Base-by-base conservation (phyloP, 140 eudicot genomes). In the Senecio squalidus region DNA sequence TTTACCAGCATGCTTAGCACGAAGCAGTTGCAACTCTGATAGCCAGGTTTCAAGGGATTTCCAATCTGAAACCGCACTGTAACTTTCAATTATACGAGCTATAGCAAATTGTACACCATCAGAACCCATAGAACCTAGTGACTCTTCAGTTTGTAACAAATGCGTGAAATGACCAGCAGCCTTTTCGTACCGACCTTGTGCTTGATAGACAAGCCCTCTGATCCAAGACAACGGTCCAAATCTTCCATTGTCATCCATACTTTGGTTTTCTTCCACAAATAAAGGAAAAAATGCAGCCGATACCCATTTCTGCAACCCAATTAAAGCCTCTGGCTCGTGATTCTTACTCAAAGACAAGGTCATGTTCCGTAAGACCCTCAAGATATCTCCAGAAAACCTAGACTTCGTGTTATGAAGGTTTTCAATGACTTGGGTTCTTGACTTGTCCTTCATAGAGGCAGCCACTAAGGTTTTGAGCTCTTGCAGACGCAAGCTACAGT, bases 91-190 rank as follows among this genome's bases (percentile, higher is more conserved):
- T 18, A 88, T 84, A 48, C 95, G 95, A 27, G 79, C 78, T 41
- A 93, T 93, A 5, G 84, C 74, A 74, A 88, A 93, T 55, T 93
- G 96, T 57, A 93, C 86, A 44, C 93, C 96, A 61, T 88, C 96
- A 72, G 99, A 83, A 25, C 88, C 87, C 95, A 93, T 82, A 25
- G 80, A 79, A 73, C 76, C 68, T 21, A 93, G 85, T 61, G 85
- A 82, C 55, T 82, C 96, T 57, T 93, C 99, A 22, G 79, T 70
- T 74, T 93, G 99, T 34, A 93, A 72, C 67, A 84, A 80, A 76
- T 84, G 84, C 60, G 79, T 84, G 65, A 87, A 93, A 62, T 88
- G 83, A 74, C 96, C 96, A 54, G 99, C 99, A 61, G 99, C 85
- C 70, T 93, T 88, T 72, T 93, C 99, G 52, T 87, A 84, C 70